These are phyloP conservation scores for Penicillium sp. DNA, from an alignment of 2,329 filamentous ascomycete genomes.

Conservation along the genomic window DNA sequence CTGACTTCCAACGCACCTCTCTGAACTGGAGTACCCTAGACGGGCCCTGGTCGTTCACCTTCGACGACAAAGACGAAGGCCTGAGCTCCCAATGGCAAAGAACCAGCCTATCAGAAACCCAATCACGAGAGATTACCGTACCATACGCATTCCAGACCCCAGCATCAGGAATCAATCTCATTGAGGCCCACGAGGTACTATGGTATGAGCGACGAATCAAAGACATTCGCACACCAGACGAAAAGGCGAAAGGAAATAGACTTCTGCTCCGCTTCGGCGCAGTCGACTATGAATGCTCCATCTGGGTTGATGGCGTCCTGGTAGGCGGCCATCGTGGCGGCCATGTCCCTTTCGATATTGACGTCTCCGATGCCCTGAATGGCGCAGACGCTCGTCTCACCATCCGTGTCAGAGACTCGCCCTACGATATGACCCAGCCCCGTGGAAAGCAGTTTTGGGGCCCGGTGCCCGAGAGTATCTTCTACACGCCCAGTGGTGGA, in stretches of 20 bases:
- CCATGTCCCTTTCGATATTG: conserved; percentile 63
- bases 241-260: conserved; percentile 43
- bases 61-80: conserved; percentile 66
- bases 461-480: conserved; percentile 57
- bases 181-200: conserved; percentile 65
- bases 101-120: conserved; percentile 39
- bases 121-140: conserved; percentile 59
- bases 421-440: conserved; percentile 65
- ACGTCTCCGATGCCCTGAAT: conserved; percentile 50
- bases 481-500: conserved; percentile 70
- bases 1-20: conserved; percentile 61
- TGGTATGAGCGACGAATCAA: conserved; percentile 63
- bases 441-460: conserved; percentile 70
- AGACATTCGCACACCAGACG: conserved; percentile 51
- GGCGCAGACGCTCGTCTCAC: conserved; percentile 47
- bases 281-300: conserved; percentile 53
- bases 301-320: conserved; percentile 59
- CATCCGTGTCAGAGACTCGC: conserved; percentile 64
- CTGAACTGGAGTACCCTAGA: conserved; percentile 64
- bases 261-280: conserved; percentile 52
- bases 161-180: conserved; percentile 64
- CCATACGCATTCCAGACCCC: conserved; percentile 68
- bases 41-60: conserved; percentile 65
- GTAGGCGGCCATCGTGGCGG: conserved; percentile 60
- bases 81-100: conserved; percentile 57